A percentile compares a stretch with the other conserved stretches of the same genome.
Evolutionary conservation across 2,329 filamentous ascomycete genomes (phyloP).

Genomic region (Colletotrichum liaoningense): DNA sequence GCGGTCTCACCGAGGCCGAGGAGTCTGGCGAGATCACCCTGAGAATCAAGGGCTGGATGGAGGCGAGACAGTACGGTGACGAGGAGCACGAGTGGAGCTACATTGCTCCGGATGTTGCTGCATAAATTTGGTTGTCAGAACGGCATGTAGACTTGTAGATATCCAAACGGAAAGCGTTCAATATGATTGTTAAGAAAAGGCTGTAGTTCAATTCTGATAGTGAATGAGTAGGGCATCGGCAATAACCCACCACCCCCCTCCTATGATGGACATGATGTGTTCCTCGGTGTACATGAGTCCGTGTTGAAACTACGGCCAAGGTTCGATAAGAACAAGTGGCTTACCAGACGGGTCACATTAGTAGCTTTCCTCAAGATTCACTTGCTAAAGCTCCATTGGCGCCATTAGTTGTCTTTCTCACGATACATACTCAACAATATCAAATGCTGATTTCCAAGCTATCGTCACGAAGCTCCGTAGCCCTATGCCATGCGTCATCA

Average conservation of each 20-base stretch:
- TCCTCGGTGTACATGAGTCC: background rate
- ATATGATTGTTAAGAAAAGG: constrained; percentile 27
- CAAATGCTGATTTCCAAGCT: background rate
- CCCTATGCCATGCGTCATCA: constrained; percentile 7
- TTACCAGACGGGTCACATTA: background rate
- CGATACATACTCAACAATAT: background rate
- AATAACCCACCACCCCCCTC: background rate
- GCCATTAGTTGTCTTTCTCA: background rate
- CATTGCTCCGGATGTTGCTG: constrained; percentile 51
- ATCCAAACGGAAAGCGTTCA: constrained; percentile 29
- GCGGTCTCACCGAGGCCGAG: constrained; percentile 82
- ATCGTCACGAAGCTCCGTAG: background rate
- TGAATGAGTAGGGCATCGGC: background rate
- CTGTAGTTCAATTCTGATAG: background rate
- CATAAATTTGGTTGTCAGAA: constrained; percentile 36
- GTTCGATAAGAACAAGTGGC: background rate
- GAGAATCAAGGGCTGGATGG: constrained; percentile 96
- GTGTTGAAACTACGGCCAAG: background rate
- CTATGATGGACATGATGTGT: background rate
- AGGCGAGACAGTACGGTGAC: constrained; percentile 94
- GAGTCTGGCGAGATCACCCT: constrained; percentile 89
- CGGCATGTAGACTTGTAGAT: constrained; percentile 27
- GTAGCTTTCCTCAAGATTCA: background rate
- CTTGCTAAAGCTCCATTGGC: background rate
- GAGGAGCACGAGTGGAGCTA: constrained; percentile 93